Conservation (phyloP, 2,329 filamentous ascomycete genomes). For the Ilyonectria mors-panacis region DNA sequence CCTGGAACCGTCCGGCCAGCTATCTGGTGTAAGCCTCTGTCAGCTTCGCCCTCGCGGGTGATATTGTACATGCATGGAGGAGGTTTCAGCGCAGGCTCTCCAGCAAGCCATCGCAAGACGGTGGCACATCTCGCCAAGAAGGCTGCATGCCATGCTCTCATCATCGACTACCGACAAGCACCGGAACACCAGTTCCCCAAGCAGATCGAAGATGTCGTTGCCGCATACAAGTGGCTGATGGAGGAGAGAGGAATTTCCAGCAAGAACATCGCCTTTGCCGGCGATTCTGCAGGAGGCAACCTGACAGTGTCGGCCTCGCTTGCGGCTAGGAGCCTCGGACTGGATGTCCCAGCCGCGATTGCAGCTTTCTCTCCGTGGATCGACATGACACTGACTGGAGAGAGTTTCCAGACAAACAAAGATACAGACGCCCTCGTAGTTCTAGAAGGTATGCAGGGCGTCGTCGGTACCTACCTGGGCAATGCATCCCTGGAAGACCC, state of each 20-base stretch:
- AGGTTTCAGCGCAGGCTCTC: slow-evolving; percentile 13
- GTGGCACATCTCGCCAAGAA: slow-evolving; percentile 10
- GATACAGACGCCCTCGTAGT: slow-evolving; percentile 4
- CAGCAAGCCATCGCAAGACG: slow-evolving; percentile 8
- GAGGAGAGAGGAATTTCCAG: not conserved
- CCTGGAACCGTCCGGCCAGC: slow-evolving; percentile 9
- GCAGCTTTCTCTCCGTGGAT: slow-evolving; percentile 16
- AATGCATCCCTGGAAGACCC: slow-evolving; percentile 2
- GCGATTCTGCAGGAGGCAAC: slow-evolving; percentile 16
- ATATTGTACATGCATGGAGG: slow-evolving; percentile 15
- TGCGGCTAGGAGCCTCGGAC: slow-evolving; percentile 1
- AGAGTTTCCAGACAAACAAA: not conserved
- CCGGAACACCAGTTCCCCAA: slow-evolving; percentile 11
- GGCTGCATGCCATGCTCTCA: slow-evolving; percentile 1
- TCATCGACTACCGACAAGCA: slow-evolving; percentile 7
- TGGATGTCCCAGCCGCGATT: not conserved
- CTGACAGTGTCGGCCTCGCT: slow-evolving; percentile 9
- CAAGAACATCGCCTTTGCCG: slow-evolving; percentile 10
- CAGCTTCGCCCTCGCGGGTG: slow-evolving; percentile 1
- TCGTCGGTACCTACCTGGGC: slow-evolving; percentile 4
- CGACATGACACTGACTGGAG: not conserved
- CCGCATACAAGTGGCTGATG: slow-evolving; percentile 1
- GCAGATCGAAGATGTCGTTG: slow-evolving; percentile 9
- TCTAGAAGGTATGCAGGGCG: slow-evolving; percentile 3
- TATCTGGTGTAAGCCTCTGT: slow-evolving; percentile 10